Percentiles rank a stretch among this genome's conserved stretches.
Conservation (phyloP, 1,284 basidiomycete species). For the Paramarasmius palmivorus region DNA sequence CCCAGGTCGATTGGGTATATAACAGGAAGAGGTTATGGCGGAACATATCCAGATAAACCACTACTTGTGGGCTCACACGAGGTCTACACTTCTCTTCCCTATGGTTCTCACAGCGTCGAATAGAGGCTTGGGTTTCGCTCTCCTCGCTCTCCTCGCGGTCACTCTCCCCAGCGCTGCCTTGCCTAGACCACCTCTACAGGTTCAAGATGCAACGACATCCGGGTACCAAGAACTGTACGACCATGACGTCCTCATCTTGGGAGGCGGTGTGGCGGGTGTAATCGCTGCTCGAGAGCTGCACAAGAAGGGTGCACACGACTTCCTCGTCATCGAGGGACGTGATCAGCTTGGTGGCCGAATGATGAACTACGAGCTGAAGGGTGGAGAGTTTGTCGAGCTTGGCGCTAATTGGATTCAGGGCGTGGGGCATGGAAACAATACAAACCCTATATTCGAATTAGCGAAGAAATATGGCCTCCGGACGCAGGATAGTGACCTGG, state of each 20-base stretch:
- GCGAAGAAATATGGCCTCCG: constrained; percentile 57
- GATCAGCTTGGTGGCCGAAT: constrained; percentile 63
- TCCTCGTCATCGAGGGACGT: constrained; percentile 64
- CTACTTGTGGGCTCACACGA: too few relatives aligned
- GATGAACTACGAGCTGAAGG: constrained; percentile 43
- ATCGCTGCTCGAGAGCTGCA: constrained; percentile 67
- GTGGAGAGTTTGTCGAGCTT: constrained; percentile 51
- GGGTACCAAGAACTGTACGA: not conserved
- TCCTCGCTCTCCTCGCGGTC: too few relatives aligned
- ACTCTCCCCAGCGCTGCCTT: too few relatives aligned
- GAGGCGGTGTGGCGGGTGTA: constrained; percentile 68
- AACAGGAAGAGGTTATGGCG: too few relatives aligned
- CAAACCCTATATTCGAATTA: constrained; percentile 60
- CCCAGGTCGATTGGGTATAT: too few relatives aligned
- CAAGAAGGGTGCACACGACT: constrained; percentile 56
- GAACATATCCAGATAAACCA: too few relatives aligned
- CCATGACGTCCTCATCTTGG: constrained; percentile 37
- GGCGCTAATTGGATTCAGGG: constrained; percentile 78
- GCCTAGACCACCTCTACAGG: too few relatives aligned
- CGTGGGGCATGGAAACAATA: constrained; percentile 45
- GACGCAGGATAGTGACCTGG: constrained; percentile 46
- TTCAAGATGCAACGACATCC: too few relatives aligned
- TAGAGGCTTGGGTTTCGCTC: too few relatives aligned
- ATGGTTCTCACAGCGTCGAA: too few relatives aligned
- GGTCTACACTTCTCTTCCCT: too few relatives aligned